Evolutionary conservation across 306 rosid species (phyloP).

Genomic region (Datisca glomerata): DNA sequence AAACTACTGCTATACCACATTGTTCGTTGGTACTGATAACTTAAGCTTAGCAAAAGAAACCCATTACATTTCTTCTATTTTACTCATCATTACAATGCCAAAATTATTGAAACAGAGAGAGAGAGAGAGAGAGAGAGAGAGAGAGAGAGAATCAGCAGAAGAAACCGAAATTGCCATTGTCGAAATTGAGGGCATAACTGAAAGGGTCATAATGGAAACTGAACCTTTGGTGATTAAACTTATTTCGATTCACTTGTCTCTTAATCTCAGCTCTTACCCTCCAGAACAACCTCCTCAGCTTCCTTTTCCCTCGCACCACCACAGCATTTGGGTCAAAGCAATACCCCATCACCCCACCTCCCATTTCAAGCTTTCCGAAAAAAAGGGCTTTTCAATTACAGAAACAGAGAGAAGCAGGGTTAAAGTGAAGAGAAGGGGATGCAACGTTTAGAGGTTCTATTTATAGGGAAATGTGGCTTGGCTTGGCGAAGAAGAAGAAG

Average conservation of each 20-base stretch:
- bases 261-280: conserved; percentile 32
- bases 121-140: no score
- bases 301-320: conserved; percentile 25
- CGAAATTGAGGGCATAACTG: conserved; percentile 60
- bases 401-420: no score
- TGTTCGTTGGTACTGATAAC: no score
- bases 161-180: conserved; percentile 42
- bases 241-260: conserved; percentile 19
- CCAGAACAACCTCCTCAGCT: conserved; percentile 40
- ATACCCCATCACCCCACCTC: conserved; percentile 1
- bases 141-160: conserved; percentile 30
- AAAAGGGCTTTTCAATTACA: no score
- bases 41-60: no score
- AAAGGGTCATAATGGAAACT: conserved; percentile 46
- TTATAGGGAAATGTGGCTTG: no score
- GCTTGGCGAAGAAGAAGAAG: no score
- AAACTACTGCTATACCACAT: no score
- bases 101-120: no score
- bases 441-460: not conserved
- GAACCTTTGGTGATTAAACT: conserved; percentile 17
- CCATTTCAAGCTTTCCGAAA: not conserved
- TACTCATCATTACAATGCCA: no score
- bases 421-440: no score
- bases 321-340: conserved; percentile 23
- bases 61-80: no score